phyloP scores from a whole-genome alignment of 371 early-diverging fungal species.

The Haplosporangium sp. region DNA sequence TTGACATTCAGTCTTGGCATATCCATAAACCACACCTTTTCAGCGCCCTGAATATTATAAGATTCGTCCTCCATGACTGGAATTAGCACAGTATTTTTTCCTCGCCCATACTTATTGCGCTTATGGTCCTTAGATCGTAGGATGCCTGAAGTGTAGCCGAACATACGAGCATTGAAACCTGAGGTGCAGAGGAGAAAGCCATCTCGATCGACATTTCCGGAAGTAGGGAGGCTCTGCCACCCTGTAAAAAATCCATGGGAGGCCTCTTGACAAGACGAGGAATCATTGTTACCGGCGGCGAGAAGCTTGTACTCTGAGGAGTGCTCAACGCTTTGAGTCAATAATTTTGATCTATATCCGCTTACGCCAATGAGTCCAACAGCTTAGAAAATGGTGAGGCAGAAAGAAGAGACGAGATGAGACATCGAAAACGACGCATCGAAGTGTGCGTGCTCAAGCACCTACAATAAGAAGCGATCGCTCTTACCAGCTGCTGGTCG shows the following conservation, averaged over 20 bases:
- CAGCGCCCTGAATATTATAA: conserved; percentile 9
- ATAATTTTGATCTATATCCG: neutral
- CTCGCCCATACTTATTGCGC: conserved; percentile 15
- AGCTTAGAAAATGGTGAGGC: neutral
- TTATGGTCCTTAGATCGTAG: conserved; percentile 5
- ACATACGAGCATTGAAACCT: conserved; percentile 1
- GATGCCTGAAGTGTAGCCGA: conserved; percentile 8
- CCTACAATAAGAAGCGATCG: too few species aligned
- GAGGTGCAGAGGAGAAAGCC: conserved; percentile 21
- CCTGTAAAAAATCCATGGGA: neutral
- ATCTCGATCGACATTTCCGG: conserved; percentile 2
- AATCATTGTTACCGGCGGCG: too few species aligned
- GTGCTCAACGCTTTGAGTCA: neutral
- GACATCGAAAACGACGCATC: neutral
- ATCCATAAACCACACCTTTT: conserved; percentile 17
- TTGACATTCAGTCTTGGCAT: conserved; percentile 1
- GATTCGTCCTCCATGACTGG: conserved; percentile 7
- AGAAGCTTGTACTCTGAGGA: neutral
- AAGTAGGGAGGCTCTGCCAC: conserved; percentile 4
- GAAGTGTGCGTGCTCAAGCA: too few species aligned
- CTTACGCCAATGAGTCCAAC: neutral
- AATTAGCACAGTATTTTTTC: conserved; percentile 3
- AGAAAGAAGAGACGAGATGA: neutral
- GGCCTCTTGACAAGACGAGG: neutral
- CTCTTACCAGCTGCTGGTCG: neutral